Percentiles rank a stretch among this genome's conserved stretches.
Conservation (phyloP, 805 yeast genomes). For the Candida andamanensis region DNA sequence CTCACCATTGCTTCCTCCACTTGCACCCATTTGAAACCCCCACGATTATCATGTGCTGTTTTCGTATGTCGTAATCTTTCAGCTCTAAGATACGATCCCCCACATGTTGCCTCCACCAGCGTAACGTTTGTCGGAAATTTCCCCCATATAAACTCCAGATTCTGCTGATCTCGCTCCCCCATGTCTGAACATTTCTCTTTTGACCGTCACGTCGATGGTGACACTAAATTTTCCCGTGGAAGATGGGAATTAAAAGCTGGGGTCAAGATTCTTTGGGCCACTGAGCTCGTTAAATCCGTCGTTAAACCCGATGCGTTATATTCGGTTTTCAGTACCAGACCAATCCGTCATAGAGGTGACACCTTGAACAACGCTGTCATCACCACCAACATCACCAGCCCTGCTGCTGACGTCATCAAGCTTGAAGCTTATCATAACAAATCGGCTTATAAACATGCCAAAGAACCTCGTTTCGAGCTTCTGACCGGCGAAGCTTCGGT, state of each 20-base stretch:
- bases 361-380: slow-evolving; percentile 22
- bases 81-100: slow-evolving; percentile 1
- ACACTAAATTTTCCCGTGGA: slow-evolving; percentile 25
- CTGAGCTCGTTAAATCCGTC: slow-evolving; percentile 20
- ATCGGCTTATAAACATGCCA: slow-evolving; percentile 12
- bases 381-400: slow-evolving; percentile 20
- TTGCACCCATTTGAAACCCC: too few relatives aligned
- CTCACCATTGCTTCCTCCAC: too few relatives aligned
- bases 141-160: too few relatives aligned
- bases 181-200: slow-evolving; percentile 11
- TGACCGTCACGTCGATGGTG: slow-evolving; percentile 21
- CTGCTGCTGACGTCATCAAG: slow-evolving; percentile 22
- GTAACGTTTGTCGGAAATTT: background rate
- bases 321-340: slow-evolving; percentile 17
- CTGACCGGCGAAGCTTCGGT: background rate
- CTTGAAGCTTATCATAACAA: slow-evolving; percentile 26
- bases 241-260: slow-evolving; percentile 26
- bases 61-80: too few relatives aligned
- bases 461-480: slow-evolving; percentile 21
- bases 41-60: too few relatives aligned
- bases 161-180: background rate
- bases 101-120: background rate
- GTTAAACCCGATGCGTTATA: slow-evolving; percentile 11
- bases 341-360: slow-evolving; percentile 17
- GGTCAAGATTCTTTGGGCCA: slow-evolving; percentile 31